A percentile compares a stretch with the other conserved stretches of the same genome.
Evolutionary conservation across 1,139 yeast genomes (phyloP).

Genomic region (Yamadazyma epiphylla): DNA sequence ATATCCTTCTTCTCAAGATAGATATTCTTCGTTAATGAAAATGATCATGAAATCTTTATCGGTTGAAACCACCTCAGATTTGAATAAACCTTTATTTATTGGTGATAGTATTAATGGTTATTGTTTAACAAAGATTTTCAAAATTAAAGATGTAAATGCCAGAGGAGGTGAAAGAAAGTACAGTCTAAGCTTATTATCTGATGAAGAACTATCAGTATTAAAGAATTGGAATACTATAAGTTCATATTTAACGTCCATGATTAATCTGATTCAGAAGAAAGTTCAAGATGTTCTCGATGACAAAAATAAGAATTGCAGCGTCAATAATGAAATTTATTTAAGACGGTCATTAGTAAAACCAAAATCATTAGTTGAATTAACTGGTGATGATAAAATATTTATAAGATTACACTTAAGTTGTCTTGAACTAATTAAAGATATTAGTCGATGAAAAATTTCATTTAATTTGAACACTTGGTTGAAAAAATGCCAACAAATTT

Average conservation of each 20-base stretch:
- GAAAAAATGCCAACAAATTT: too few species aligned
- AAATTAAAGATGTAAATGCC: constrained; percentile 64
- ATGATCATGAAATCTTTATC: constrained; percentile 64
- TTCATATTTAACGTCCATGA: constrained; percentile 49
- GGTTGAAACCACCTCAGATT: constrained; percentile 68
- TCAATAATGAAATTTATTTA: constrained; percentile 46
- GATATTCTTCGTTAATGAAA: constrained; percentile 55
- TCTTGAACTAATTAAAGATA: constrained; percentile 35
- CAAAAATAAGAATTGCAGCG: constrained; percentile 18
- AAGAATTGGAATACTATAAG: constrained; percentile 57
- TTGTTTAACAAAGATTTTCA: constrained; percentile 63
- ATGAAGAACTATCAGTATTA: constrained; percentile 50
- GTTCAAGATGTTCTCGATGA: constrained; percentile 23
- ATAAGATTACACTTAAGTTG: constrained; percentile 68
- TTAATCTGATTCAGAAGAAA: constrained; percentile 42
- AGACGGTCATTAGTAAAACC: constrained; percentile 53
- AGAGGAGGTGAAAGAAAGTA: constrained; percentile 79
- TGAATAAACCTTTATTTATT: constrained; percentile 62
- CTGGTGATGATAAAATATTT: constrained; percentile 58
- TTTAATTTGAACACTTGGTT: too few species aligned
- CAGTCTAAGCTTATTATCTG: constrained; percentile 59
- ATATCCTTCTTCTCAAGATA: constrained; percentile 55
- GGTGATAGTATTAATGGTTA: constrained; percentile 70
- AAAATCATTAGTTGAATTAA: constrained; percentile 53
- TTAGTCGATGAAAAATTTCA: too few species aligned